A percentile compares a stretch with the other conserved stretches of the same genome.
These are phyloP conservation scores for Oryza punctata DNA, from an alignment of 176 grass and related monocot genomes.

Conservation along the genomic window DNA sequence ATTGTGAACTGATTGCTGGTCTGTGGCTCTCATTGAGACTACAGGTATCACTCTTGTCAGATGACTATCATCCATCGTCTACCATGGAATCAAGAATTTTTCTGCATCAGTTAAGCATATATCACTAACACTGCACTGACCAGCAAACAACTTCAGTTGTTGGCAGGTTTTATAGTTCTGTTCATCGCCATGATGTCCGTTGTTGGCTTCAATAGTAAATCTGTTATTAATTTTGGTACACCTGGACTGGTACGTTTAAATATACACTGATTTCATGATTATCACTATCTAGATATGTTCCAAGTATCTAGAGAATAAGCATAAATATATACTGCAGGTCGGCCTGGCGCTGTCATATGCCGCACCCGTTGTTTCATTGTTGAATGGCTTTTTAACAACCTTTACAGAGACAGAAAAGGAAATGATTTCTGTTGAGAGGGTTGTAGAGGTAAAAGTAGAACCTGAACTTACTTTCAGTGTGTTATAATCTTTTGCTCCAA, in stretches of 20 bases:
- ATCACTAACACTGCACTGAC: slow-evolving; percentile 31
- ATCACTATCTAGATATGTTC: background rate
- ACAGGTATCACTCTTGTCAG: slow-evolving; percentile 49
- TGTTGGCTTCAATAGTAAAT: slow-evolving; percentile 53
- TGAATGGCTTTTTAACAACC: slow-evolving; percentile 88
- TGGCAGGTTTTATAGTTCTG: slow-evolving; percentile 86
- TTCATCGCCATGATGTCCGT: slow-evolving; percentile 84
- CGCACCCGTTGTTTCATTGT: slow-evolving; percentile 82
- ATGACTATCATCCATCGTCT: background rate
- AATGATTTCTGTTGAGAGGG: slow-evolving; percentile 95
- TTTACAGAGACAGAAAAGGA: slow-evolving; percentile 98
- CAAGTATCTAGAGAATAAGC: slow-evolving; percentile 11
- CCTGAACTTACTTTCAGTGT: background rate
- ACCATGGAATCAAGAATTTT: slow-evolving; percentile 9
- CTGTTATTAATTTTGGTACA: slow-evolving; percentile 66
- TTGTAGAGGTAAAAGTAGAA: slow-evolving; percentile 75
- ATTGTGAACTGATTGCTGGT: slow-evolving; percentile 75
- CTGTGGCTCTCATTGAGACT: slow-evolving; percentile 93
- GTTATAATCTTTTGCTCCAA: slow-evolving; percentile 11
- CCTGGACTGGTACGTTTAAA: slow-evolving; percentile 75
- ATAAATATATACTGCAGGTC: slow-evolving; percentile 57
- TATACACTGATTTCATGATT: background rate
- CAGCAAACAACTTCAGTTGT: slow-evolving; percentile 60
- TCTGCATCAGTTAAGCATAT: slow-evolving; percentile 3
- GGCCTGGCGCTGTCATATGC: slow-evolving; percentile 91